Conservation (phyloP, 371 early-diverging fungal species). For the Phascolomyces articulosus region DNA sequence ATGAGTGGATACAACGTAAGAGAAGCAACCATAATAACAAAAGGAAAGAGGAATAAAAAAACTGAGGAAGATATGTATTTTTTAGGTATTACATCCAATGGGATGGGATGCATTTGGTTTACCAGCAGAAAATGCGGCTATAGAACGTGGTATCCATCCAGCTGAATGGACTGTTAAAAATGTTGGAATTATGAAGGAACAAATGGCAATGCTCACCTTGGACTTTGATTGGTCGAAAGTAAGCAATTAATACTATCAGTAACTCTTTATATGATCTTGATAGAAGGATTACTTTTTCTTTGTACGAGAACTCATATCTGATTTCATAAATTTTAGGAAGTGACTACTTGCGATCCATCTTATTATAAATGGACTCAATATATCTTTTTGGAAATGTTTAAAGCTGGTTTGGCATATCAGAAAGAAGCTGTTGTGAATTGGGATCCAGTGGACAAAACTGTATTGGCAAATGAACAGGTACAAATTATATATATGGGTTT, state of each 20-base stretch:
- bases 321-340: too few relatives aligned
- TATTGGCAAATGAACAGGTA: slow-evolving; percentile 95
- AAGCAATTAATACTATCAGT: slow-evolving; percentile 4
- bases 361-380: slow-evolving; percentile 95
- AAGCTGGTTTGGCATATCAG: slow-evolving; percentile 83
- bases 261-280: background rate
- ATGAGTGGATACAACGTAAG: slow-evolving; percentile 74
- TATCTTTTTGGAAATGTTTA: slow-evolving; percentile 79
- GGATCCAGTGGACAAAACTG: slow-evolving; percentile 96
- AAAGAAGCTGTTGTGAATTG: slow-evolving; percentile 93
- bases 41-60: background rate
- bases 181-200: slow-evolving; percentile 81
- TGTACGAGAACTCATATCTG: too few relatives aligned
- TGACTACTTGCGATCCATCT: slow-evolving; percentile 82
- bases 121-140: slow-evolving; percentile 98
- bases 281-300: too few relatives aligned
- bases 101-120: slow-evolving; percentile 99
- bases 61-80: background rate
- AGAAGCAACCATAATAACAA: background rate
- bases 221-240: slow-evolving; percentile 93
- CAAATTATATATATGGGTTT: too few relatives aligned
- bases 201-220: slow-evolving; percentile 72
- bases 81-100: slow-evolving; percentile 88
- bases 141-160: slow-evolving; percentile 84
- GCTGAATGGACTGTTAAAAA: slow-evolving; percentile 84